Evolutionary conservation across 139 green algal genomes (phyloP).

Genomic region (Bryopsis sp.): DNA sequence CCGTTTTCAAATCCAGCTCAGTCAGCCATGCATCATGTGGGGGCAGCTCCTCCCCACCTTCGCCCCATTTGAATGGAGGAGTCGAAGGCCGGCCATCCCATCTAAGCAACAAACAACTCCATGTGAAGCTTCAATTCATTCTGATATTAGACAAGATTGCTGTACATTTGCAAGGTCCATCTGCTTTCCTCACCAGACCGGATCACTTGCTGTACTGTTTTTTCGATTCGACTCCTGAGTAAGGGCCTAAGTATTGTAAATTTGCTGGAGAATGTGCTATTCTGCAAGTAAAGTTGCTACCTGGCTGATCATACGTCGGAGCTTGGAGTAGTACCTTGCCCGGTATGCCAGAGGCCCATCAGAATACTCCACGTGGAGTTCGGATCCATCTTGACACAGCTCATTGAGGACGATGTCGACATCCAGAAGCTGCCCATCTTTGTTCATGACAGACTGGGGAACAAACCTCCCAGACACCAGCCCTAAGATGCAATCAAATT

Average conservation of each 20-base stretch:
- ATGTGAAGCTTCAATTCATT: too few relatives aligned
- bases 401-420: slow-evolving; percentile 67
- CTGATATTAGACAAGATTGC: too few relatives aligned
- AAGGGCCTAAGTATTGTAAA: too few relatives aligned
- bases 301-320: background rate
- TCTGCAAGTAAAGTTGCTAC: too few relatives aligned
- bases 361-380: slow-evolving; percentile 59
- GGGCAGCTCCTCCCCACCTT: slow-evolving; percentile 36
- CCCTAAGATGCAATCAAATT: slow-evolving; percentile 25
- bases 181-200: too few relatives aligned
- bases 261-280: too few relatives aligned
- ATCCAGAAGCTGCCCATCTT: slow-evolving; percentile 56
- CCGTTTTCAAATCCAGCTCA: slow-evolving; percentile 43
- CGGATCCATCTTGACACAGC: slow-evolving; percentile 46
- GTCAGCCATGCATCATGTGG: slow-evolving; percentile 55
- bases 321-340: slow-evolving; percentile 29
- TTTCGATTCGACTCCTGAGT: too few relatives aligned
- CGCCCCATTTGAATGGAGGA: slow-evolving; percentile 55
- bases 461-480: slow-evolving; percentile 50
- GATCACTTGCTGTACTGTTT: too few relatives aligned
- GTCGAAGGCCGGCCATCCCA: slow-evolving; percentile 62
- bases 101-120: slow-evolving; percentile 26
- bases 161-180: too few relatives aligned
- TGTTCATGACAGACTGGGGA: slow-evolving; percentile 52
- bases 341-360: slow-evolving; percentile 46